Conservation (phyloP, 2,329 filamentous ascomycete species). For the Aspergillus felis region DNA sequence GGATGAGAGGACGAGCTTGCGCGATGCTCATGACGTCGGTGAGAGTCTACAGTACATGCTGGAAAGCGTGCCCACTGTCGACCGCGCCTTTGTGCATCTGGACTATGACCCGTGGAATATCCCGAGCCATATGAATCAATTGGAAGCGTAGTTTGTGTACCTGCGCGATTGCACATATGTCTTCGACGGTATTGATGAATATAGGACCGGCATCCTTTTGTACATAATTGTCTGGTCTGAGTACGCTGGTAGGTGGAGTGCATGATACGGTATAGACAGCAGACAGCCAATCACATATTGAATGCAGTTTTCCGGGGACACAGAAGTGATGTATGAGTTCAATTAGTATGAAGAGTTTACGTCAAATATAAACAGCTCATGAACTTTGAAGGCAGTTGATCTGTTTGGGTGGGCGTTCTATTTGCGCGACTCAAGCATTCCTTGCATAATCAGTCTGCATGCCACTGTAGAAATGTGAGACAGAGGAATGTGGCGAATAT, state of each 20-base stretch:
- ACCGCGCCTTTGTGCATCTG: conserved; percentile 48
- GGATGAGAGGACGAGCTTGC: conserved; percentile 52
- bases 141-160: conserved; percentile 10
- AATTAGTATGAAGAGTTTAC: neutral
- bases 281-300: neutral
- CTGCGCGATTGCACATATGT: neutral
- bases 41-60: conserved; percentile 59
- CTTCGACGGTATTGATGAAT: neutral
- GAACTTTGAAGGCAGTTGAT: no score
- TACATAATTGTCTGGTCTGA: neutral
- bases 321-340: neutral
- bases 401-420: no score
- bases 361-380: neutral
- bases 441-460: neutral
- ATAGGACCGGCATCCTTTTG: neutral
- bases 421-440: neutral
- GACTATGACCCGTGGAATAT: conserved; percentile 46
- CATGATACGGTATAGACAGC: no score
- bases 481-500: neutral
- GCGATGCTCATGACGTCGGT: conserved; percentile 57
- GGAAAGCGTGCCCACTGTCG: conserved; percentile 47
- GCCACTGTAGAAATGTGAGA: neutral
- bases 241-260: neutral
- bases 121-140: conserved; percentile 39
- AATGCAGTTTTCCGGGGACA: neutral